A percentile compares a stretch with the other conserved stretches of the same genome.
Evolutionary conservation across 1,139 yeast species (phyloP).

Genomic region (Keqinozyma sinolaborantium): DNA sequence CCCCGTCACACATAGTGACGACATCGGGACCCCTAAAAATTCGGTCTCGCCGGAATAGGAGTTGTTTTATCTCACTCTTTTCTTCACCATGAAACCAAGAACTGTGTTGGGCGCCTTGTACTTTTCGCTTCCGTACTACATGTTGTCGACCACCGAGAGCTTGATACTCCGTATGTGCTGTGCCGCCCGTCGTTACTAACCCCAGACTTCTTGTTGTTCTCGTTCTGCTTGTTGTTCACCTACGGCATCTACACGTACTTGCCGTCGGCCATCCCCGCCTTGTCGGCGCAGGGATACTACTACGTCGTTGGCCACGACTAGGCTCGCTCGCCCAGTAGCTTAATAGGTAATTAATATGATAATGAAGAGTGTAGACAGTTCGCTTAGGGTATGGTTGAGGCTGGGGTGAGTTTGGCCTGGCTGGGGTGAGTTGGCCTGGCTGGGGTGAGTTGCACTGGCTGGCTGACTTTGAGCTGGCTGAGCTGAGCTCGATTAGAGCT

Average conservation of each 20-base stretch:
- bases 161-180: conserved; percentile 22
- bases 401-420: no score
- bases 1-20: no score
- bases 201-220: not conserved
- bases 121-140: conserved; percentile 34
- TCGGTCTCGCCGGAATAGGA: no score
- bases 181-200: not conserved
- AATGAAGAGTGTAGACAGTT: no score
- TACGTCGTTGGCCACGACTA: no score
- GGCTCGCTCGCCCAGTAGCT: not conserved
- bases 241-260: not conserved
- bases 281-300: not conserved
- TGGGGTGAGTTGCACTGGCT: no score
- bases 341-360: no score
- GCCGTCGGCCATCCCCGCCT: conserved; percentile 1
- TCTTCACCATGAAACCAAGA: conserved; percentile 7
- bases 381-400: no score
- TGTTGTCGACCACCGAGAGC: conserved; percentile 38
- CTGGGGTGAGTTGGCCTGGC: no score
- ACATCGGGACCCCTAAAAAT: no score
- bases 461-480: no score
- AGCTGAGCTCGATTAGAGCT: no score
- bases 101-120: conserved; percentile 24
- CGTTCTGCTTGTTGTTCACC: not conserved
- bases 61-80: not conserved